These are phyloP conservation scores for Entomortierella parvispora DNA, from an alignment of 192 early-diverging fungal species.

Conservation along the genomic window DNA sequence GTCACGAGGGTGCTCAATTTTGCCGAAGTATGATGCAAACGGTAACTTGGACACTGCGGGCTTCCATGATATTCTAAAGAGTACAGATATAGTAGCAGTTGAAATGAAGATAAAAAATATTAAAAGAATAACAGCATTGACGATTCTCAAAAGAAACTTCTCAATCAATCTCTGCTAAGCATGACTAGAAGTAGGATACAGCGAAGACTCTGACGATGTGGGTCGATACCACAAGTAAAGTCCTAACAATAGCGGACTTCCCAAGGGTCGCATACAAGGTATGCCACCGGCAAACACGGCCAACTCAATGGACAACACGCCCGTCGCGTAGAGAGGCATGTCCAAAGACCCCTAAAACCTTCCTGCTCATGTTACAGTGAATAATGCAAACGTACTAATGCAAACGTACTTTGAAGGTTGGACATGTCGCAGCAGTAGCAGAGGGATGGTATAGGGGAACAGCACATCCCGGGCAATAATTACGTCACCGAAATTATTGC, in stretches of 20 bases:
- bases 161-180: constrained; percentile 26
- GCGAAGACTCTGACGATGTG: constrained; percentile 24
- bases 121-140: constrained; percentile 1
- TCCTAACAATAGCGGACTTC: constrained; percentile 16
- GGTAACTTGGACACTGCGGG: constrained; percentile 9
- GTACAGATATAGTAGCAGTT: not conserved
- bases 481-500: no score
- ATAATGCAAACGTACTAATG: not conserved
- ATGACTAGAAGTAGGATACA: constrained; percentile 22
- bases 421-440: no score
- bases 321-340: constrained; percentile 19
- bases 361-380: not conserved
- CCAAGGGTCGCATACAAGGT: constrained; percentile 23
- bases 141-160: constrained; percentile 33
- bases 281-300: constrained; percentile 14
- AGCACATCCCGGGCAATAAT: no score
- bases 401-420: constrained; percentile 12
- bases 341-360: constrained; percentile 15
- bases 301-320: constrained; percentile 15
- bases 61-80: not conserved
- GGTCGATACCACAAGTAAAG: constrained; percentile 22
- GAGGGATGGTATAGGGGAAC: no score
- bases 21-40: constrained; percentile 17
- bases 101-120: not conserved
- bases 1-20: constrained; percentile 8